Evolutionary conservation across 768 basidiomycete genomes (phyloP), one percentile per base, ranked within the genome.

Genomic region (Mycena olivaceomarginata): DNA sequence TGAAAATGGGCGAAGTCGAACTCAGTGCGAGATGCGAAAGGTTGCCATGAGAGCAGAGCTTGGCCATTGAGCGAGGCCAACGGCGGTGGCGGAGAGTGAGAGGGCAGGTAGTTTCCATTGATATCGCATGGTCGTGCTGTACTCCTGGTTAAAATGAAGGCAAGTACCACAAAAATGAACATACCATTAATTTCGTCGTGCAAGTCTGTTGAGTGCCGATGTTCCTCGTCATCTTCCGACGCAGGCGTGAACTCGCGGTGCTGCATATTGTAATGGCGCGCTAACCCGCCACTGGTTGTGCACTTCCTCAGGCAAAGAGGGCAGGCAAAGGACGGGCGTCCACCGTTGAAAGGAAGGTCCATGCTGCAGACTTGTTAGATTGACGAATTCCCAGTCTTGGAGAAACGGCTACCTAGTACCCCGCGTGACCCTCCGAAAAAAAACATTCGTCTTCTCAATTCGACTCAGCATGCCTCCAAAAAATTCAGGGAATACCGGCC

Each of bases 1-100:
- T 68, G 67, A 25, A 40, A 68, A n/a, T 68, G 48, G 7, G 67
- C 67, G 13, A 68, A 68, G 65, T 67, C 65, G 31, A 66, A 67
- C 39, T 67, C 65, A 1, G 65, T 67, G 6, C 65, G 45, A 20
- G 22, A 31, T 4, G 25, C 2, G 9, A 67, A 67, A 37, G 65
- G 65, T 2, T 12, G 6, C 65, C 65, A 67, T 4, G 65, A 67
- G 31, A 16, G 16, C 1, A 46, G 65, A 15, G 65, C 20, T 13
- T 67, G 65, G 2, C 16, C 65, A 25, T 62, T 22, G 15, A 62
- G 60, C 7, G 22, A 9, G 15, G 60, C 31, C 1, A 12, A 64
- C 5, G 45, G 65, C 15, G 65, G 65, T 13, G 65, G 65, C 5
- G 65, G 65, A 5, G 65, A 43, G 25, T n/a, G 25, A 48, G 65